Percentiles rank a stretch among this genome's conserved stretches.
phyloP scores from a whole-genome alignment of 257 asterid genomes.

The Nicotiana benthamiana region DNA sequence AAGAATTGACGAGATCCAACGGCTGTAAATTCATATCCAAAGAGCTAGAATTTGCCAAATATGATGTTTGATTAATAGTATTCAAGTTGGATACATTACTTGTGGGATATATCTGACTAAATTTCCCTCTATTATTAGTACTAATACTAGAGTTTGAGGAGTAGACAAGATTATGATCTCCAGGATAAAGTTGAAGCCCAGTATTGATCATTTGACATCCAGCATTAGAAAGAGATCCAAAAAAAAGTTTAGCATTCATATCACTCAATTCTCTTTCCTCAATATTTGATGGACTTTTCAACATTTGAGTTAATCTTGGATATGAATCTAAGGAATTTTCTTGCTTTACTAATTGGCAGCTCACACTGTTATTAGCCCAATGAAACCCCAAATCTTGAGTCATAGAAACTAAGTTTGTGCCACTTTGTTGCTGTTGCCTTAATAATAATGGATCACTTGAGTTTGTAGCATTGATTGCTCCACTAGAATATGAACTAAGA shows the following conservation, averaged over 20 bases:
- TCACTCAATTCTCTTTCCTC: slow-evolving; percentile 24
- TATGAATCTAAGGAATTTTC: slow-evolving; percentile 34
- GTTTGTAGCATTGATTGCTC: slow-evolving; percentile 1
- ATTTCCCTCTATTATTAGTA: slow-evolving; percentile 18
- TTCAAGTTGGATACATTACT: slow-evolving; percentile 30
- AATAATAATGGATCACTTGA: slow-evolving; percentile 23
- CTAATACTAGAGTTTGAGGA: slow-evolving; percentile 1
- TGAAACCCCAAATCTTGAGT: slow-evolving; percentile 39
- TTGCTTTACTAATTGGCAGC: slow-evolving; percentile 24
- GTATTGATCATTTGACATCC: slow-evolving; percentile 6
- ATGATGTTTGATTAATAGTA: slow-evolving; percentile 15
- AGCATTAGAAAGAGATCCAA: slow-evolving; percentile 28
- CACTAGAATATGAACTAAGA: slow-evolving; percentile 10
- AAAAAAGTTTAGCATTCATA: slow-evolving; percentile 31
- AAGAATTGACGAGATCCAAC: slow-evolving; percentile 58
- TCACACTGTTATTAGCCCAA: slow-evolving; percentile 20
- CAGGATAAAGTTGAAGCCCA: slow-evolving; percentile 7
- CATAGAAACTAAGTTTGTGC: slow-evolving; percentile 26
- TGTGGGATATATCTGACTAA: slow-evolving; percentile 50
- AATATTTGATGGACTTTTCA: slow-evolving; percentile 26
- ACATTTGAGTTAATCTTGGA: slow-evolving; percentile 32
- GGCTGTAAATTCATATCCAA: slow-evolving; percentile 56
- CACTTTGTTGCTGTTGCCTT: slow-evolving; percentile 19
- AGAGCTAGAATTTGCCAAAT: slow-evolving; percentile 11
- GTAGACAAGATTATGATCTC: slow-evolving; percentile 11